phyloP scores from a whole-genome alignment of 2,329 filamentous ascomycete species.

The Amauroascus niger region DNA sequence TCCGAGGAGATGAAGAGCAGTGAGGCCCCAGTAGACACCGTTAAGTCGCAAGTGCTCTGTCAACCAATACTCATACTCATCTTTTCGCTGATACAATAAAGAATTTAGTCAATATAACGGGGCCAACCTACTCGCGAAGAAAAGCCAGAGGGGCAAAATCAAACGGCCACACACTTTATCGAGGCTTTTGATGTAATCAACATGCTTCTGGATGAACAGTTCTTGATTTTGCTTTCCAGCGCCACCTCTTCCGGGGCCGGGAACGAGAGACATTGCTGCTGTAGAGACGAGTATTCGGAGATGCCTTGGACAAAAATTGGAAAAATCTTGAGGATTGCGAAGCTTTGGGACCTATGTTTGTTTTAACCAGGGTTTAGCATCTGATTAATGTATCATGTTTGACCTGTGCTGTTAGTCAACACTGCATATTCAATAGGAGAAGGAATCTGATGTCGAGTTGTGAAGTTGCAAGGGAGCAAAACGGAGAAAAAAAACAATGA shows the following conservation, averaged over 20 bases:
- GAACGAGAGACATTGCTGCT: constrained; percentile 48
- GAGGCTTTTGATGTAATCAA: constrained; percentile 85
- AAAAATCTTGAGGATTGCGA: too few relatives aligned
- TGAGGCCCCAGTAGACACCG: constrained; percentile 93
- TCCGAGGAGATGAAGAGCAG: constrained; percentile 72
- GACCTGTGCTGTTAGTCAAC: too few relatives aligned
- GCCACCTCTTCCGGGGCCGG: constrained; percentile 49
- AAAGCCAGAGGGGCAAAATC: constrained; percentile 16
- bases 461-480: too few relatives aligned
- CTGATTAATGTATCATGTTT: too few relatives aligned
- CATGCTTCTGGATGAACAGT: constrained; percentile 58
- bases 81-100: constrained; percentile 52
- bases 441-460: too few relatives aligned
- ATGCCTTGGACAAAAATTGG: background rate
- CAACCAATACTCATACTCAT: constrained; percentile 95
- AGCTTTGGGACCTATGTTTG: too few relatives aligned
- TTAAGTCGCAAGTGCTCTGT: constrained; percentile 94
- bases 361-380: too few relatives aligned
- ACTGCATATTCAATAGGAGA: too few relatives aligned
- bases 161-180: constrained; percentile 55
- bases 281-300: background rate
- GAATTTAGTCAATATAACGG: constrained; percentile 14
- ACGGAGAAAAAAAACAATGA: too few relatives aligned
- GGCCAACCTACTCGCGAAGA: constrained; percentile 17
- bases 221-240: constrained; percentile 36